phyloP scores from a whole-genome alignment of 2,329 filamentous ascomycete species.

The Lachnellula occidentalis region DNA sequence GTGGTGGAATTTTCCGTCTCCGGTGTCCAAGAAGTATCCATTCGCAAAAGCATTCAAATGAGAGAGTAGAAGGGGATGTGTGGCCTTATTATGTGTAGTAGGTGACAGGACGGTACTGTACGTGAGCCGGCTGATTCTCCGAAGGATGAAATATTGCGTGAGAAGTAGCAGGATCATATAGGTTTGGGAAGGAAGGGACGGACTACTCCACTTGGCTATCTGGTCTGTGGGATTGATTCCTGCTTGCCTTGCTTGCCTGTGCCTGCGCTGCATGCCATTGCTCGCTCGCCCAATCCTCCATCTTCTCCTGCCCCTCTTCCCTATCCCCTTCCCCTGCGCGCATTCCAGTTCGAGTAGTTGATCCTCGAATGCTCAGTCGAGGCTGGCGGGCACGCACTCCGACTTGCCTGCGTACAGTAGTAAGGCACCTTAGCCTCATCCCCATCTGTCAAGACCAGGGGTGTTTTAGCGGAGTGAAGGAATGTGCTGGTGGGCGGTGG shows the following conservation, averaged over 20 bases:
- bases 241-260: no score
- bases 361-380: constrained; percentile 1
- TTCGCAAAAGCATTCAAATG: background rate
- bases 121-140: no score
- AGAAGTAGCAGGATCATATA: constrained; percentile 11
- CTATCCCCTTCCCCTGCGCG: background rate
- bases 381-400: background rate
- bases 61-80: background rate
- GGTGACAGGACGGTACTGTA: no score
- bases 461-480: no score
- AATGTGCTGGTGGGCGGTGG: no score
- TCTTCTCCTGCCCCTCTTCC: background rate
- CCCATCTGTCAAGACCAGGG: no score
- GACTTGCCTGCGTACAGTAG: background rate
- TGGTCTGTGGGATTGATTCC: background rate
- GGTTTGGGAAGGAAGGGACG: background rate
- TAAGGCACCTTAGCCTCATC: no score
- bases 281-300: background rate
- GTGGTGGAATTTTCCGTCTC: no score
- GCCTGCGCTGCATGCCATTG: background rate
- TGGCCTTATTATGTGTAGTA: background rate
- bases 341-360: background rate
- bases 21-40: no score
- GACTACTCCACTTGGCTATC: background rate
- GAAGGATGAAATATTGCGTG: constrained; percentile 5